Conservation (phyloP, 2,329 filamentous ascomycete genomes). For the Pseudocercospora fuligena region DNA sequence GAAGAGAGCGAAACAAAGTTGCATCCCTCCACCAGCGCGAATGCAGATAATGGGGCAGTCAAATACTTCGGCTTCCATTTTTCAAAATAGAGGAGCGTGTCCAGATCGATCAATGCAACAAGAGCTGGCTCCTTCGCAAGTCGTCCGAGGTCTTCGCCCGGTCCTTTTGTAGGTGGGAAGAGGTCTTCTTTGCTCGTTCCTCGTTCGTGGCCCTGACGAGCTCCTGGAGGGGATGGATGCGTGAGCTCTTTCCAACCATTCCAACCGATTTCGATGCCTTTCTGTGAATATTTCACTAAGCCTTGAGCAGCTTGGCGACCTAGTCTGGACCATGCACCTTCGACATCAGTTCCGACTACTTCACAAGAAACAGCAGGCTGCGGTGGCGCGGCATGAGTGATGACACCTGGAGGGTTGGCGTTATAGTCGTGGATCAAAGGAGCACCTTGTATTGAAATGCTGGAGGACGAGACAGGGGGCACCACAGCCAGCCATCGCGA, state of each 20-base stretch:
- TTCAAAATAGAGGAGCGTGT: slow-evolving; percentile 58
- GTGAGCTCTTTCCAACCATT: slow-evolving; percentile 83
- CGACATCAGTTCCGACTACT: slow-evolving; percentile 73
- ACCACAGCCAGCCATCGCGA: slow-evolving; percentile 80
- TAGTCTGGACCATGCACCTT: slow-evolving; percentile 46
- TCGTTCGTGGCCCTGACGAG: slow-evolving; percentile 24
- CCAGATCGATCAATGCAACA: slow-evolving; percentile 75
- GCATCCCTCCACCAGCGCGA: slow-evolving; percentile 73
- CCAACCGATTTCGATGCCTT: slow-evolving; percentile 69
- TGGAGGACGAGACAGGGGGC: slow-evolving; percentile 68
- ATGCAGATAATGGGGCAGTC: slow-evolving; percentile 70
- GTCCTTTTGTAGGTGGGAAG: slow-evolving; percentile 78
- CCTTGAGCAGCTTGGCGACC: slow-evolving; percentile 77
- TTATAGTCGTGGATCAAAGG: slow-evolving; percentile 57
- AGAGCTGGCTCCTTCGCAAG: slow-evolving; percentile 69
- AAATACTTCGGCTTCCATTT: slow-evolving; percentile 56
- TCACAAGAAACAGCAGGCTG: slow-evolving; percentile 69
- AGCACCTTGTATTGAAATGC: slow-evolving; percentile 71
- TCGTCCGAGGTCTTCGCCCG: slow-evolving; percentile 58
- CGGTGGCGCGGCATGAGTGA: slow-evolving; percentile 69
- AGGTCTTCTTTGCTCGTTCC: slow-evolving; percentile 26
- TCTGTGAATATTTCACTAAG: slow-evolving; percentile 68
- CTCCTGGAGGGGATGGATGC: slow-evolving; percentile 57
- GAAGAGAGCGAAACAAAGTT: slow-evolving; percentile 82
- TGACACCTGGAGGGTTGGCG: slow-evolving; percentile 60